Evolutionary conservation across 2,329 filamentous ascomycete genomes (phyloP).

Genomic region (Fusarium pseudocircinatum): DNA sequence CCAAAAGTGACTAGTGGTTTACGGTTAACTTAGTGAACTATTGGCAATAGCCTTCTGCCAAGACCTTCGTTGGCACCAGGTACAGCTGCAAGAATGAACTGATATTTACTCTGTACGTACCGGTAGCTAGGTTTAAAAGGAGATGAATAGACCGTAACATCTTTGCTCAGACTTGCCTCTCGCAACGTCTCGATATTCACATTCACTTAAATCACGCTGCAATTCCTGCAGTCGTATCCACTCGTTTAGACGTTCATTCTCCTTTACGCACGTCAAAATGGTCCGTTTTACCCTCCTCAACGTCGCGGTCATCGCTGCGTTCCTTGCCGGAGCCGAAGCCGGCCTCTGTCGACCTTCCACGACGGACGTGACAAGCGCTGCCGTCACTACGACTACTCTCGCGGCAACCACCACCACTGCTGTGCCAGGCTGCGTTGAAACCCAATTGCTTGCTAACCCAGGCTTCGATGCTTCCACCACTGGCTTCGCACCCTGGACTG

Average conservation of each 20-base stretch:
- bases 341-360: not conserved
- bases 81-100: not conserved
- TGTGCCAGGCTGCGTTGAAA: not conserved
- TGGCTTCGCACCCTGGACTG: not conserved
- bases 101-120: too few species aligned
- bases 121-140: not conserved
- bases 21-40: too few species aligned
- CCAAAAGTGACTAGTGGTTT: not conserved
- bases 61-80: not conserved
- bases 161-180: not conserved
- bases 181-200: not conserved
- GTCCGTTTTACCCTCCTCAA: not conserved
- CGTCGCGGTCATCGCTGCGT: not conserved
- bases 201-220: not conserved
- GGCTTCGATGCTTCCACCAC: not conserved
- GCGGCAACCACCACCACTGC: not conserved
- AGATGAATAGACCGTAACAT: not conserved
- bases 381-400: not conserved
- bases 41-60: not conserved
- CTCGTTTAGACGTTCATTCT: not conserved
- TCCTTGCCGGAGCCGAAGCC: not conserved
- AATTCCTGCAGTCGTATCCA: not conserved
- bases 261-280: fast-evolving
- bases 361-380: not conserved
- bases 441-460: not conserved